phyloP scores from a whole-genome alignment of 2,329 filamentous ascomycete genomes.

The Fusarium sp. region DNA sequence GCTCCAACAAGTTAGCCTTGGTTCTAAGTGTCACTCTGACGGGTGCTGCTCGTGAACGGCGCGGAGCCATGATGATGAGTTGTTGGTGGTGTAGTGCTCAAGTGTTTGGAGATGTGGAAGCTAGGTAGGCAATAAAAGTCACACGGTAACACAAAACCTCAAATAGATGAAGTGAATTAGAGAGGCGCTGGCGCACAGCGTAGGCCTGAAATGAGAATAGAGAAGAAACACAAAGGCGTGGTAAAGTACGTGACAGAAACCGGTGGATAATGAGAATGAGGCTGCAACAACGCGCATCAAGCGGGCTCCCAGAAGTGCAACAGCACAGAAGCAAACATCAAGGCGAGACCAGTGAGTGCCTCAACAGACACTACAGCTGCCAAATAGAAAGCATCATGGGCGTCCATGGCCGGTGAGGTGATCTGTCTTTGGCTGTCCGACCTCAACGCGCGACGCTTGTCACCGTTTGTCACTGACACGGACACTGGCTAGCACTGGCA shows the following conservation, averaged over 20 bases:
- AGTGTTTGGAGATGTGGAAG: background rate
- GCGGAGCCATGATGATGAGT: conserved; percentile 31
- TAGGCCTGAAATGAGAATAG: background rate
- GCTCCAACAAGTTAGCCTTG: conserved; percentile 65
- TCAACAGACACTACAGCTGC: background rate
- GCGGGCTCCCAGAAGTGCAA: background rate
- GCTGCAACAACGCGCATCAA: conserved; percentile 2
- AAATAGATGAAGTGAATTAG: background rate
- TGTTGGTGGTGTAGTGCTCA: background rate
- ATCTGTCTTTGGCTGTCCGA: conserved; percentile 28
- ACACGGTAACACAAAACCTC: conserved; percentile 12
- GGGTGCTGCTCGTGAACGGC: conserved; percentile 21
- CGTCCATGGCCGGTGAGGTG: conserved; percentile 3
- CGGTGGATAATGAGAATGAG: conserved; percentile 7
- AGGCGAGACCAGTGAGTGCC: background rate
- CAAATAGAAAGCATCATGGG: conserved; percentile 21
- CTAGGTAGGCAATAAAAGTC: conserved; percentile 5
- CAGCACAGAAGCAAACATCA: background rate
- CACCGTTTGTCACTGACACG: conserved; percentile 18
- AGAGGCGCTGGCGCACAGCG: conserved; percentile 16
- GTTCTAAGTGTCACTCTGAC: conserved; percentile 19
- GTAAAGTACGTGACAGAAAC: background rate
- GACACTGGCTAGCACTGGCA: conserved; percentile 6
- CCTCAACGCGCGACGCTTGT: conserved; percentile 31
- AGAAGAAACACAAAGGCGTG: background rate